Conservation (phyloP, 2,329 filamentous ascomycete species). For the Aspergillus carbonarius region DNA sequence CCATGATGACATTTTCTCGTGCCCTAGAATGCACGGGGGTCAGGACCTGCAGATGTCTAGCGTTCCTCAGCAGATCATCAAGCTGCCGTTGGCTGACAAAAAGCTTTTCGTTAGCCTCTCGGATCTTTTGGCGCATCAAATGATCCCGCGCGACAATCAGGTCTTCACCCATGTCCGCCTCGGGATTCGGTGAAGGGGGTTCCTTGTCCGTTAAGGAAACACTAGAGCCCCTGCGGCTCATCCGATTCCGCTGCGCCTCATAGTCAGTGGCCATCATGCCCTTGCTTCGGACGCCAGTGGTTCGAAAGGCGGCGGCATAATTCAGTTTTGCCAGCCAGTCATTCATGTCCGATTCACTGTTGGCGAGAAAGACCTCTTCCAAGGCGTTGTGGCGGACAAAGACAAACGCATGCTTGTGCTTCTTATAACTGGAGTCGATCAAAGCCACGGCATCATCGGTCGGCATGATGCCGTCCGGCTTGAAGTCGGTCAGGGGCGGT, state of each 20-base stretch:
- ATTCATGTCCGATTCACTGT: slow-evolving; percentile 87
- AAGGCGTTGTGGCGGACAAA: slow-evolving; percentile 83
- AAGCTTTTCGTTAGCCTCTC: slow-evolving; percentile 77
- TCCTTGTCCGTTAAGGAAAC: slow-evolving; percentile 64
- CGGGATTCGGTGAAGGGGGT: slow-evolving; percentile 70
- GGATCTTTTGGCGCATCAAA: slow-evolving; percentile 79
- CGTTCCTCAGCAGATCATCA: slow-evolving; percentile 81
- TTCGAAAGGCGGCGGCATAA: slow-evolving; percentile 91
- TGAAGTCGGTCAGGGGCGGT: slow-evolving; percentile 86
- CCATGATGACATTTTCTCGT: slow-evolving; percentile 78
- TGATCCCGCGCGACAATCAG: slow-evolving; percentile 79
- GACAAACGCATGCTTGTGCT: slow-evolving; percentile 89
- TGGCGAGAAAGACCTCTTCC: slow-evolving; percentile 88
- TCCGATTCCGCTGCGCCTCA: slow-evolving; percentile 66
- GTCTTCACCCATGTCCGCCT: slow-evolving; percentile 78
- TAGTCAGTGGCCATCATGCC: slow-evolving; percentile 82
- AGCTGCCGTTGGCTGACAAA: slow-evolving; percentile 71
- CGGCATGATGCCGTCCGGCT: slow-evolving; percentile 89
- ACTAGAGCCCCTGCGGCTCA: slow-evolving; percentile 66
- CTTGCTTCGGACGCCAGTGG: slow-evolving; percentile 85
- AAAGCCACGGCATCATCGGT: slow-evolving; percentile 90
- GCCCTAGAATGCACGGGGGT: slow-evolving; percentile 90
- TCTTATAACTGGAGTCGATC: slow-evolving; percentile 81
- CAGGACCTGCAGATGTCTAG: slow-evolving; percentile 82
- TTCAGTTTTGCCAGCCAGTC: slow-evolving; percentile 97